Percentiles rank a stretch among this genome's conserved stretches.
Evolutionary conservation across 305 asterid genomes (phyloP).

Genomic region (Coffea humblotiana): DNA sequence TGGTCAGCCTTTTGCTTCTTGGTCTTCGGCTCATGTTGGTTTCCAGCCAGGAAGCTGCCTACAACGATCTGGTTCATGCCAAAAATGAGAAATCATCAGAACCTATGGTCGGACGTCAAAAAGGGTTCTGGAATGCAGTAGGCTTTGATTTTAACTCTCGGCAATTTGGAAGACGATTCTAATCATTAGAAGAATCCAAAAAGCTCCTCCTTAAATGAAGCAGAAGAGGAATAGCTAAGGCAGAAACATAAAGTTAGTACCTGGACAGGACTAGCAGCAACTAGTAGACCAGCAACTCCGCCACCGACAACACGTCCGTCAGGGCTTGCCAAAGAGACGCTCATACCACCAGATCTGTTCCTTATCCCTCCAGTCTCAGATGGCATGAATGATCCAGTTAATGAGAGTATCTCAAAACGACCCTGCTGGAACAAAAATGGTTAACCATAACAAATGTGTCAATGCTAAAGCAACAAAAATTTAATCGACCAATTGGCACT

Average conservation of each 20-base stretch:
- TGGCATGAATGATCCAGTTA: conserved; percentile 76
- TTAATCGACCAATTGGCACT: neutral
- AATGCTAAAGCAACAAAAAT: neutral
- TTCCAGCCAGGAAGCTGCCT: conserved; percentile 74
- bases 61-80: conserved; percentile 54
- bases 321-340: conserved; percentile 77
- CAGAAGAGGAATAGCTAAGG: neutral
- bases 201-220: neutral
- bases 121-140: neutral
- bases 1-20: conserved; percentile 55
- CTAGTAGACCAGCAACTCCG: conserved; percentile 75
- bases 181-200: neutral
- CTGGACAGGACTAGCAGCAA: conserved; percentile 78
- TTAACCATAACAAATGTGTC: neutral
- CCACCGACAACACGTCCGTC: conserved; percentile 90
- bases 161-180: neutral
- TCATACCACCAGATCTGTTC: conserved; percentile 80
- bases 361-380: conserved; percentile 73
- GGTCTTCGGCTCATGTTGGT: conserved; percentile 59
- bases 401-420: conserved; percentile 75
- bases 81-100: conserved; percentile 7
- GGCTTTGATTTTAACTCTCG: no score
- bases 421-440: conserved; percentile 43
- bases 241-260: conserved; percentile 24
- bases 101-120: neutral